phyloP scores from a whole-genome alignment of 768 basidiomycete genomes.

The Holtermanniella nyarrowii region DNA sequence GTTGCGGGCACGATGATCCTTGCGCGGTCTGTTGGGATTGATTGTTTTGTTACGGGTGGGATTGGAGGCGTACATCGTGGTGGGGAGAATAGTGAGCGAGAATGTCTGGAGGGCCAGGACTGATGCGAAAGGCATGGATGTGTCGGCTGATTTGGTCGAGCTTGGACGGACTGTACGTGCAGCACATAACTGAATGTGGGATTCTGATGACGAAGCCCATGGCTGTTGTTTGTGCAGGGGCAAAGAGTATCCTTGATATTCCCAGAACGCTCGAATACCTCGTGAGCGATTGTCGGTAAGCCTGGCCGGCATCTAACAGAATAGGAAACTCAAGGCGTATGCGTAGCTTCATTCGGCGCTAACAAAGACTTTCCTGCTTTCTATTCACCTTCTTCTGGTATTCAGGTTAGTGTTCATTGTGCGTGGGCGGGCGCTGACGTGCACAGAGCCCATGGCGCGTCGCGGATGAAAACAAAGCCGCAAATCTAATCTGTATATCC shows the following conservation, averaged over 20 bases:
- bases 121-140: slow-evolving; percentile 62
- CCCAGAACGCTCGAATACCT: slow-evolving; percentile 49
- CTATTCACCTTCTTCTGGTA: slow-evolving; percentile 73
- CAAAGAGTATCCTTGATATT: slow-evolving; percentile 91
- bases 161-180: slow-evolving; percentile 55
- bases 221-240: slow-evolving; percentile 82
- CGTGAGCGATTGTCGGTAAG: slow-evolving; percentile 14
- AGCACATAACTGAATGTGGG: neutral
- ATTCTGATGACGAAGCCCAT: slow-evolving; percentile 48
- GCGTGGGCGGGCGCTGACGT: neutral
- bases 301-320: neutral
- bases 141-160: slow-evolving; percentile 88
- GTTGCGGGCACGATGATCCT: slow-evolving; percentile 45
- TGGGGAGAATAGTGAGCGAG: slow-evolving; percentile 53
- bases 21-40: slow-evolving; percentile 66
- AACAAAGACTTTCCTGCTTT: slow-evolving; percentile 88
- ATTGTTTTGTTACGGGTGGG: slow-evolving; percentile 70
- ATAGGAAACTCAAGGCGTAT: slow-evolving; percentile 91
- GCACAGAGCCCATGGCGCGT: slow-evolving; percentile 69
- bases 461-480: slow-evolving; percentile 55
- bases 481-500: slow-evolving; percentile 45
- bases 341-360: slow-evolving; percentile 66
- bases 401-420: slow-evolving; percentile 48
- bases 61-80: slow-evolving; percentile 78
- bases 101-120: neutral